A percentile compares a stretch with the other conserved stretches of the same genome.
phyloP scores from a whole-genome alignment of 1,139 yeast genomes.

The Zhuliangozyma blackwelliae region DNA sequence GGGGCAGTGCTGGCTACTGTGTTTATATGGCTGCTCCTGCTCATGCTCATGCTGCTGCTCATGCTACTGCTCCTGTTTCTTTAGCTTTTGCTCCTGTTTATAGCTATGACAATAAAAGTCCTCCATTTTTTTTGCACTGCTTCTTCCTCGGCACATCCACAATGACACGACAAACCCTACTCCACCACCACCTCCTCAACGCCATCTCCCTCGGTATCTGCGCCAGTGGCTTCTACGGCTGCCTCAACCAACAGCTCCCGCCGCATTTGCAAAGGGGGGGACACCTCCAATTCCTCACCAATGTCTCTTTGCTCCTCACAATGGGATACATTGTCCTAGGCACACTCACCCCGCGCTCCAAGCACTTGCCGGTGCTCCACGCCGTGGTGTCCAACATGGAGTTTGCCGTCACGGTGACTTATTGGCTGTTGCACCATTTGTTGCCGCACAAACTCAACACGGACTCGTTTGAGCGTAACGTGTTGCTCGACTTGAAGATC shows the following conservation, averaged over 20 bases:
- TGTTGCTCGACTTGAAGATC: constrained; percentile 17
- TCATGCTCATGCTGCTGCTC: too few species aligned
- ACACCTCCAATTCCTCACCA: constrained; percentile 60
- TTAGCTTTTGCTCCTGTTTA: too few species aligned
- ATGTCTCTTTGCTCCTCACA: constrained; percentile 30
- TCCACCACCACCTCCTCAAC: constrained; percentile 3
- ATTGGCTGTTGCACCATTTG: constrained; percentile 18
- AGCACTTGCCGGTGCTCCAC: constrained; percentile 5
- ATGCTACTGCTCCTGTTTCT: too few species aligned
- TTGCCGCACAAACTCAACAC: constrained; percentile 18
- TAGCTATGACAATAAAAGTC: too few species aligned
- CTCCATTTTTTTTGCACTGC: too few species aligned
- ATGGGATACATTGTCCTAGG: constrained; percentile 4
- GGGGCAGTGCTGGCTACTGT: too few species aligned
- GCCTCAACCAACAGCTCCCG: constrained; percentile 24
- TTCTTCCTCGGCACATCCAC: neutral
- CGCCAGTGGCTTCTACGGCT: constrained; percentile 8
- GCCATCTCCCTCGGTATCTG: constrained; percentile 5
- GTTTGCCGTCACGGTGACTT: constrained; percentile 18
- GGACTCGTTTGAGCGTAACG: constrained; percentile 14
- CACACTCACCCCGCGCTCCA: constrained; percentile 1
- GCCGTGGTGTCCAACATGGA: constrained; percentile 15
- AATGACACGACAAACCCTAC: constrained; percentile 7
- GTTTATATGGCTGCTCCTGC: too few species aligned
- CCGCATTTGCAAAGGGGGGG: constrained; percentile 47